Base-by-base conservation (phyloP, 768 basidiomycete species). In the Podaxis mareebaensis region DNA sequence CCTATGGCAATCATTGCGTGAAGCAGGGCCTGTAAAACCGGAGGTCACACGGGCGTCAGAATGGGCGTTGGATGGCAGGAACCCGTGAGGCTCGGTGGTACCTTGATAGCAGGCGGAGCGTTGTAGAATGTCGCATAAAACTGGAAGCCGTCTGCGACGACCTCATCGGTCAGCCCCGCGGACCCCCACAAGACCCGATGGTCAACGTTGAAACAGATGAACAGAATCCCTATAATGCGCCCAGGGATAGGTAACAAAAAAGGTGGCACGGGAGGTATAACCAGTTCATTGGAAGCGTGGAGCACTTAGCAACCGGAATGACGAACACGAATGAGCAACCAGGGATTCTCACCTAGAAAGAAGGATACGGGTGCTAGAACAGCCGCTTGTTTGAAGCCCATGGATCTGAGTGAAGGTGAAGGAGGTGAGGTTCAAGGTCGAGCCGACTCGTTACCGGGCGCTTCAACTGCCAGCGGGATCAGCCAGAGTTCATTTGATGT, bases 41-140 rank as follows among this genome's bases (percentile, higher is more conserved):
- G 60, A 20, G 30, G 24, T 58, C 17, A 53, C n/a, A 26, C 62
- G 40, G 44, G 33, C 40, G 24, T 28, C 40, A 56, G 33, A 56
- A 49, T 30, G 38, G 4, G 40, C 52, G 26, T 30, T n/a, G 53
- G 44, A 44, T 12, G n/a, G 46, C 30, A 24, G n/a, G 53, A 67
- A 57, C n/a, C 17, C 48, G n/a, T 5, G 24, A 26, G 2, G 7
- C 26, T 28, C 36, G 63, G 44, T 39, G 83, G 52, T 63, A 92
- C 95, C 86, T 95, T 96, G 77, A 97, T 94, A 46, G 93, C 96
- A 28, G 90, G 90, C 3, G 96, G 96, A 1, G 96, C 88, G 73
- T 93, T 92, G 77, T 85, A 96, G 78, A 97, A 98, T 26, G 93
- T 95, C 55, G 85, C 85, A 73, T 98, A 98, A 77, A 95, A 96